A percentile compares a stretch with the other conserved stretches of the same genome.
phyloP scores from a whole-genome alignment of 352 stramenopile genomes.

The Phytophthora europaea region DNA sequence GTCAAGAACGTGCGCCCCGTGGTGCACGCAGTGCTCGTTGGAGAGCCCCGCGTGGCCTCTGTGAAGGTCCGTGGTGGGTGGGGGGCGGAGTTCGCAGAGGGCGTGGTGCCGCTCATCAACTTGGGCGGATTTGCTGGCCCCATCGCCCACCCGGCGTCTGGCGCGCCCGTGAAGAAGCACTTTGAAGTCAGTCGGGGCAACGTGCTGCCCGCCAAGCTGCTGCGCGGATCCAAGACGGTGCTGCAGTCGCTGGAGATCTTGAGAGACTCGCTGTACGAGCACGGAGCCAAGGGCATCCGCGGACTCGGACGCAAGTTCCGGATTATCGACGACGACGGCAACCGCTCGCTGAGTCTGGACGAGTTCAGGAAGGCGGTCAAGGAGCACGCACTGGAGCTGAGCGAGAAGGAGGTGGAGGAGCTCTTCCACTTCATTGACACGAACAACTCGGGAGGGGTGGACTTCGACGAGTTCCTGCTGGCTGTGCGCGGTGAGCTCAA shows the following conservation, averaged over 20 bases:
- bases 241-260: conserved; percentile 69
- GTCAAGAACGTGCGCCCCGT: conserved; percentile 84
- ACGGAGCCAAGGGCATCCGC: conserved; percentile 81
- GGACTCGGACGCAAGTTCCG: conserved; percentile 87
- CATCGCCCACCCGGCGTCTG: conserved; percentile 47
- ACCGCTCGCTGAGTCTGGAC: conserved; percentile 71
- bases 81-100: conserved; percentile 73
- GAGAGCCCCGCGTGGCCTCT: conserved; percentile 77
- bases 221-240: conserved; percentile 68
- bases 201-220: conserved; percentile 67
- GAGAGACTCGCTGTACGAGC: conserved; percentile 79
- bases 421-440: conserved; percentile 89
- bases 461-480: conserved; percentile 90
- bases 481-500: conserved; percentile 82
- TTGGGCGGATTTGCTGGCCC: conserved; percentile 77
- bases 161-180: conserved; percentile 59
- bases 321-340: conserved; percentile 92
- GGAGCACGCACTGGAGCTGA: conserved; percentile 73
- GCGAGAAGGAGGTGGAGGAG: conserved; percentile 62
- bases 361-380: conserved; percentile 87
- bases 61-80: conserved; percentile 80
- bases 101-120: conserved; percentile 65
- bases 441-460: conserved; percentile 81
- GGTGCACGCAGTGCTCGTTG: conserved; percentile 82
- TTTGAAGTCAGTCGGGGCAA: conserved; percentile 78